Evolutionary conservation across 1,284 basidiomycete genomes (phyloP), one percentile per base, ranked within the genome.

Genomic region (Heterobasidion parviporum): DNA sequence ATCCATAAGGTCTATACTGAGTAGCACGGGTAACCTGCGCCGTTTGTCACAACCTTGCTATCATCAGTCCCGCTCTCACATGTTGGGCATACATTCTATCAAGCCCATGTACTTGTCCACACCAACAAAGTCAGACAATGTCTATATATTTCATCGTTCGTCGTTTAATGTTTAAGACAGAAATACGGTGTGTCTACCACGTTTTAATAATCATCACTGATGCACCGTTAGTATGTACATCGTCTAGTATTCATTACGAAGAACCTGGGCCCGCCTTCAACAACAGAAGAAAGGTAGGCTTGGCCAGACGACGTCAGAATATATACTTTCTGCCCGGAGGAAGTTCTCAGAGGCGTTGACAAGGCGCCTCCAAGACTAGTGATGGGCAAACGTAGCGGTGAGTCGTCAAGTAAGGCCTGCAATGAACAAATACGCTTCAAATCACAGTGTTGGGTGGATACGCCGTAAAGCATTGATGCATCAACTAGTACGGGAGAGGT

Each of bases 351-450:
- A 58, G 59, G 57, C 52, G 56, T 53, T 26, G n/a, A 26, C 49
- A 50, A 43, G 15, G n/a, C 58, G 52, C 55, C 60, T 38, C 38
- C 54, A 54, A 54, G 61, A 60, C 61, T 58, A 62, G 61, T 62
- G 56, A 53, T 58, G 61, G 59, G 61, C 61, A 46, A 34, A 50
- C 35, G 16, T 49, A 44, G 18, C 50, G 38, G 26, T 34, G 52
- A 53, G 20, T 26, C 8, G 12, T 20, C 10, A 44, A 16, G 41
- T 4, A 32, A 36, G 43, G 6, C 14, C 16, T 54, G n/a, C 4
- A 26, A 26, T 26, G 26, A 26, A 26, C 26, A 26, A 26, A 26
- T 26, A 4, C 4, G 26, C 26, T 6, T 26, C 26, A 26, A 5
- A 26, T 4, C 26, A 26, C 26, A 26, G 26, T 26, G 5, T 26